Conservation (phyloP, 2,329 filamentous ascomycete species). For the Calonectria fujianensis region DNA sequence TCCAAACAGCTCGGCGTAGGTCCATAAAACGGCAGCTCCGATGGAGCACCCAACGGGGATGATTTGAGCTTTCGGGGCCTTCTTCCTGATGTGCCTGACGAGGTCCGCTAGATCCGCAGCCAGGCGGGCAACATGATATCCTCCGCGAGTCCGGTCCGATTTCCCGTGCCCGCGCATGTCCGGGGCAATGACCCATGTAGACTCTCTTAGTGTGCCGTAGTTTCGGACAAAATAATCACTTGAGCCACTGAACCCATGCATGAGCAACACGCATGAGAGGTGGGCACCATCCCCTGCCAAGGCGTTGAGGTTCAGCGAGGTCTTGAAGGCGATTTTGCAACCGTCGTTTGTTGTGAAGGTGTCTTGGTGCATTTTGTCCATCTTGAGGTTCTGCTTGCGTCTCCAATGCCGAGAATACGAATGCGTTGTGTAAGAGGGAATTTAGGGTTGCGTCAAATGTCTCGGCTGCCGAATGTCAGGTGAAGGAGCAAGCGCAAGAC, state of each 20-base stretch:
- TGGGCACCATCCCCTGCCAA: constrained; percentile 23
- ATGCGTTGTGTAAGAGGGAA: not conserved
- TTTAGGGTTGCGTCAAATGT: not conserved
- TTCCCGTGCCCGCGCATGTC: constrained; percentile 55
- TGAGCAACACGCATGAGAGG: constrained; percentile 51
- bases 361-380: constrained; percentile 46
- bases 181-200: constrained; percentile 52
- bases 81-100: constrained; percentile 47
- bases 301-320: constrained; percentile 47
- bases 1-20: constrained; percentile 53
- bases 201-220: constrained; percentile 45
- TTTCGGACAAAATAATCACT: constrained; percentile 54
- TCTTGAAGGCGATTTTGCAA: constrained; percentile 51
- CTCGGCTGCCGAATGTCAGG: not conserved
- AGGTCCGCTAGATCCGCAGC: constrained; percentile 51
- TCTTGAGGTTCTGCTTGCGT: not conserved
- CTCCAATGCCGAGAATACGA: not conserved
- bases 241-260: constrained; percentile 56
- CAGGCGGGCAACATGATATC: constrained; percentile 54
- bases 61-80: constrained; percentile 43
- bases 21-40: constrained; percentile 55
- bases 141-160: constrained; percentile 49
- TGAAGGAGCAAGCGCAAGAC: not conserved
- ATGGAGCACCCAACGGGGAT: constrained; percentile 55
- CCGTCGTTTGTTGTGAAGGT: constrained; percentile 50